Evolutionary conservation across 768 basidiomycete genomes (phyloP).

Genomic region (Lactarius vividus): DNA sequence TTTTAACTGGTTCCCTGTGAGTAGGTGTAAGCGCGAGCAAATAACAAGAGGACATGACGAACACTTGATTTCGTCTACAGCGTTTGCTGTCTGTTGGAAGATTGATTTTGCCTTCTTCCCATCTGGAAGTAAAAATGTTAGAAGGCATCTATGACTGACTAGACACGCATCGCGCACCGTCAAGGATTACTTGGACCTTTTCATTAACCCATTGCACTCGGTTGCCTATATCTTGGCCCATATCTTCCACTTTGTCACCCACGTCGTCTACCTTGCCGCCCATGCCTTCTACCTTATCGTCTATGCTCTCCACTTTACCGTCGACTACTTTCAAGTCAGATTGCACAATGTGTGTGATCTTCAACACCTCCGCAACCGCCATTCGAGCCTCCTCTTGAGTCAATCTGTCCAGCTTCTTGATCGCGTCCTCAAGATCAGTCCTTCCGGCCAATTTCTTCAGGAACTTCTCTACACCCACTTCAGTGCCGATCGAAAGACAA

Average conservation of each 20-base stretch:
- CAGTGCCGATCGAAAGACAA: too few species aligned
- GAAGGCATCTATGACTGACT: neutral
- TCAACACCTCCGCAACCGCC: neutral
- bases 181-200: neutral
- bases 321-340: neutral
- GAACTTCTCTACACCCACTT: too few species aligned
- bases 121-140: neutral
- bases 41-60: too few species aligned
- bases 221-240: too few species aligned
- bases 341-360: neutral
- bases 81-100: too few species aligned
- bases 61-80: too few species aligned
- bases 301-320: neutral
- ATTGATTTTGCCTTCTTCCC: neutral
- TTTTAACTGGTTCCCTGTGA: neutral
- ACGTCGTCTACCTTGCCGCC: too few species aligned
- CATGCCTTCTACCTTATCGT: too few species aligned
- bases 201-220: neutral
- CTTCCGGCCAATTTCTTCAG: too few species aligned
- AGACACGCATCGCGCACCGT: neutral
- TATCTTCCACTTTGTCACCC: too few species aligned
- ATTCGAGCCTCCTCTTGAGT: neutral
- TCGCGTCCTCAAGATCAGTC: too few species aligned
- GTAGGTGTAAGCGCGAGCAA: neutral
- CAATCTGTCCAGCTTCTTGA: too few species aligned